Base-by-base conservation (phyloP, 2,329 filamentous ascomycete species). In the Colletotrichum incanum region DNA sequence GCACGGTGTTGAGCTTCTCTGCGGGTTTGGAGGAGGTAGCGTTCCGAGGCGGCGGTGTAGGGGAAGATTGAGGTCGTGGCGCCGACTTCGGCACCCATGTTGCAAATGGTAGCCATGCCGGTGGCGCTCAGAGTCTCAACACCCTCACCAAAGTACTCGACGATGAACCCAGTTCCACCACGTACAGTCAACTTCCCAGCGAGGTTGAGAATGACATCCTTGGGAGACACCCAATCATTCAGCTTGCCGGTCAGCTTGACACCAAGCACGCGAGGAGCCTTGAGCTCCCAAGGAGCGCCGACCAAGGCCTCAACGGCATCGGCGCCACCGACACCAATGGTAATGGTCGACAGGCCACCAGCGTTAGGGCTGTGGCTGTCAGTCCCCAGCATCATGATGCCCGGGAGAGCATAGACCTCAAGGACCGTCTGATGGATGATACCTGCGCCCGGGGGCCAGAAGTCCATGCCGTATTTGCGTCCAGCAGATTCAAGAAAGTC, bases 361-460 rank as follows among this genome's bases (percentile, higher is more conserved):
- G 94, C 96, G 80, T 98, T 99, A 54, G 96, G 96, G 56, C 95
- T 98, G 83, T 99, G 96, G 79, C 94, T 97, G 83, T 99, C 96
- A 39, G 96, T 99, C 67, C 96, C 96, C 50, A 99, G 89, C 95
- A 99, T 98, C 95, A 99, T 98, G 77, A 98, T 84, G 61, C 96
- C 96, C 26, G 96, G 96, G n/a, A 96, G 91, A 43, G 95, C 94
- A 81, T 99, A 99, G 85, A 99, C 98, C 86, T 99, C 96, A 77
- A 99, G 85, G 28, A 99, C 96, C 64, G 94, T 97, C 88, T 99
- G 96, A 84, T 99, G 96, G 76, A 99, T 98, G 76, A 98, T 98
- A 74, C 95, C 95, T 9, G 95, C 95, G 72, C 95, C 95, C 0
- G 95, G 95, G 2, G 94, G 94, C 95, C 95, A 98, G 80, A 98